phyloP scores from a whole-genome alignment of 78 protist genomes.

The Dictyostelium firmibasis region DNA sequence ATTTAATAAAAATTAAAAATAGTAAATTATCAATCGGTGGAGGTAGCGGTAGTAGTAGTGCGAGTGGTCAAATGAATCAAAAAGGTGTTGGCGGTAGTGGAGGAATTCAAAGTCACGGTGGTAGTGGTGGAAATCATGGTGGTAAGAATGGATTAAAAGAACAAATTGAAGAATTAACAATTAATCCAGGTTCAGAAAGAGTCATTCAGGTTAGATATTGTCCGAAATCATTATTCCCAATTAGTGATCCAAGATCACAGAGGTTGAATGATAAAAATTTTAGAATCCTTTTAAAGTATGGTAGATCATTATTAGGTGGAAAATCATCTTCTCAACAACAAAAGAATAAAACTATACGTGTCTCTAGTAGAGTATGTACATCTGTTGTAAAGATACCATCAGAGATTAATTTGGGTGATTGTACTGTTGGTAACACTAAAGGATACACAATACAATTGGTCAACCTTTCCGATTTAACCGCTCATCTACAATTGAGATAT shows the following conservation, averaged over 20 bases:
- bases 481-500: conserved; percentile 28
- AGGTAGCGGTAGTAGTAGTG: not conserved
- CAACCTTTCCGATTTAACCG: conserved; percentile 79
- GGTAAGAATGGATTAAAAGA: not conserved
- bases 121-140: not conserved
- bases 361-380: conserved; percentile 76
- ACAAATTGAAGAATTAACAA: conserved; percentile 43
- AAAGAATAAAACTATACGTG: conserved; percentile 43
- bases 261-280: conserved; percentile 18
- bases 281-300: conserved; percentile 50
- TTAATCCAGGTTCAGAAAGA: conserved; percentile 74
- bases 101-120: not conserved
- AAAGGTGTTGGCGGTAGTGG: not conserved
- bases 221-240: conserved; percentile 44
- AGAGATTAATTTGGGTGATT: conserved; percentile 80
- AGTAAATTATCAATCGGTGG: not conserved
- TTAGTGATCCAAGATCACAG: not conserved
- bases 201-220: conserved; percentile 27
- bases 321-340: not conserved
- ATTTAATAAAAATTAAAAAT: not conserved
- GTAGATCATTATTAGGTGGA: not conserved
- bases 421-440: conserved; percentile 41
- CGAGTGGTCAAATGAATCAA: too few relatives aligned
- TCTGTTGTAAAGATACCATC: conserved; percentile 46
- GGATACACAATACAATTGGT: not conserved